A percentile compares a stretch with the other conserved stretches of the same genome.
Evolutionary conservation across 2,329 filamentous ascomycete genomes (phyloP).

Genomic region (Aspergillus sergii): DNA sequence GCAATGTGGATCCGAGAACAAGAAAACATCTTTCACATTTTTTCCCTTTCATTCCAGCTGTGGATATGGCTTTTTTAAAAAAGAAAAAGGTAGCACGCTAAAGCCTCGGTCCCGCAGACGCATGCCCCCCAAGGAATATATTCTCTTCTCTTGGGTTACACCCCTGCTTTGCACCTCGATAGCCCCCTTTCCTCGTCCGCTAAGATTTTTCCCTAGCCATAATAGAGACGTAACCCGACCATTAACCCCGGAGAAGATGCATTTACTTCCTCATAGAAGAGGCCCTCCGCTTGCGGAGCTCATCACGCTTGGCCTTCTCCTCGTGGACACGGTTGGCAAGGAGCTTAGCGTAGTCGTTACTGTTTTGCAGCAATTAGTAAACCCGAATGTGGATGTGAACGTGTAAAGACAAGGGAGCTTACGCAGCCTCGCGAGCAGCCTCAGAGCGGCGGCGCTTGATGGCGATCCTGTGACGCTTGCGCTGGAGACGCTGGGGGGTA

Average conservation of each 20-base stretch:
- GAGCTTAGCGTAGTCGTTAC: slow-evolving; percentile 94
- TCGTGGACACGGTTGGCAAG: slow-evolving; percentile 96
- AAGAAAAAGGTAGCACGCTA: slow-evolving; percentile 17
- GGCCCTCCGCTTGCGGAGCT: slow-evolving; percentile 94
- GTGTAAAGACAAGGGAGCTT: slow-evolving; percentile 55
- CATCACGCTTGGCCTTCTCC: slow-evolving; percentile 90
- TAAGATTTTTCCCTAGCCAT: slow-evolving; percentile 30
- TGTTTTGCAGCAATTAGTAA: slow-evolving; percentile 42
- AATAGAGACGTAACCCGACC: slow-evolving; percentile 40
- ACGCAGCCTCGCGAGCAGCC: slow-evolving; percentile 97
- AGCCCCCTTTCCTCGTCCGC: slow-evolving; percentile 19
- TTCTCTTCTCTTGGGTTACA: slow-evolving; percentile 13
- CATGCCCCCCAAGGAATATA: slow-evolving; percentile 6
- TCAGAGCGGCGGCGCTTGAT: slow-evolving; percentile 98
- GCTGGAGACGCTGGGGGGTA: slow-evolving; percentile 98
- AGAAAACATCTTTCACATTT: slow-evolving; percentile 22
- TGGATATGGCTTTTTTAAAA: slow-evolving; percentile 25
- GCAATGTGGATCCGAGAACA: slow-evolving; percentile 5
- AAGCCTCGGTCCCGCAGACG: slow-evolving; percentile 10
- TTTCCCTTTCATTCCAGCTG: slow-evolving; percentile 22
- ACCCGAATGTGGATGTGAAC: slow-evolving; percentile 29
- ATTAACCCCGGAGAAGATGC: slow-evolving; percentile 39
- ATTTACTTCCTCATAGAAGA: slow-evolving; percentile 90
- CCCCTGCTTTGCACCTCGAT: slow-evolving; percentile 9
- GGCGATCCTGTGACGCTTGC: slow-evolving; percentile 97